These are phyloP conservation scores for Kwoniella sp. DNA, from an alignment of 768 basidiomycete species.

Conservation along the genomic window DNA sequence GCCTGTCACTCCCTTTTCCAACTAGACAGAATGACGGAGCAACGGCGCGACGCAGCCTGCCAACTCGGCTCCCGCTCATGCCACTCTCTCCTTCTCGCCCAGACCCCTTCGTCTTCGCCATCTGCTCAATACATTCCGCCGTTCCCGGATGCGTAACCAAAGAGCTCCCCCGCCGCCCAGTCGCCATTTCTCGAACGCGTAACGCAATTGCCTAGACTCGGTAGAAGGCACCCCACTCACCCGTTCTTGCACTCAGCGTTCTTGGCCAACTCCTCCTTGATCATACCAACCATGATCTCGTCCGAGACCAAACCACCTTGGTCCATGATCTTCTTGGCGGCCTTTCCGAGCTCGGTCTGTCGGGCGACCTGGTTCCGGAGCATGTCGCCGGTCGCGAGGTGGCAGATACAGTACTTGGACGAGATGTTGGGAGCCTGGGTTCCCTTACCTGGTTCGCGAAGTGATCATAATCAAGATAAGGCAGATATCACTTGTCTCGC, in stretches of 20 bases:
- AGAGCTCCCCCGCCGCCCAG: no score
- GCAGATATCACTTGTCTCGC: no score
- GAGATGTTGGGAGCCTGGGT: slow-evolving; percentile 95
- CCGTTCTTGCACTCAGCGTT: slow-evolving; percentile 94
- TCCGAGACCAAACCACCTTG: slow-evolving; percentile 91
- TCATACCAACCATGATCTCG: slow-evolving; percentile 97
- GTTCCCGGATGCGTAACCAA: no score
- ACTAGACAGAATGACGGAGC: no score
- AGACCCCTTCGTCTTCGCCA: no score
- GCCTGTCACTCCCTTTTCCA: no score
- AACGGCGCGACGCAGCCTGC: no score
- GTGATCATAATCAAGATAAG: no score
- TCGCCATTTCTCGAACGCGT: no score
- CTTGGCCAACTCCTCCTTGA: slow-evolving; percentile 89
- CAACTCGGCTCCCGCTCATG: not conserved
- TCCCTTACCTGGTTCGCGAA: slow-evolving; percentile 89
- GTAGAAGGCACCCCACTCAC: slow-evolving; percentile 66
- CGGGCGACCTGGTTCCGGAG: slow-evolving; percentile 86
- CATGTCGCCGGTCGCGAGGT: slow-evolving; percentile 99
- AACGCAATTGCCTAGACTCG: no score
- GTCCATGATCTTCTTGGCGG: slow-evolving; percentile 98
- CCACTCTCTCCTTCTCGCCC: no score
- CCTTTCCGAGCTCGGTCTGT: slow-evolving; percentile 82
- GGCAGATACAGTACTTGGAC: slow-evolving; percentile 92
- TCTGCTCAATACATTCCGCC: no score